A percentile compares a stretch with the other conserved stretches of the same genome.
phyloP scores from a whole-genome alignment of 2,329 filamentous ascomycete genomes.

The Alternaria sp. region DNA sequence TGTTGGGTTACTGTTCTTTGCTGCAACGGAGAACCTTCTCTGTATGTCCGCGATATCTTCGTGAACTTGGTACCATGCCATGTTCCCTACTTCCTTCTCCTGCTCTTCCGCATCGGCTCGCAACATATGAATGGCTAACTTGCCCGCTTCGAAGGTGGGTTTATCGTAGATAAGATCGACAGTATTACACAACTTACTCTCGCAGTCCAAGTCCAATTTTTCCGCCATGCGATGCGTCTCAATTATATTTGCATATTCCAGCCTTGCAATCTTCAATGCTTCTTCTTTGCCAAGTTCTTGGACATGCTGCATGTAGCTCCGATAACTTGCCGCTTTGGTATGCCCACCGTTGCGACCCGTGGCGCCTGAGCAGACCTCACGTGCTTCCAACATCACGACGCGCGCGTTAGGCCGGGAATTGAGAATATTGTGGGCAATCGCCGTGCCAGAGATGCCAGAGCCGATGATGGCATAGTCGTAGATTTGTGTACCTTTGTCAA shows the following conservation, averaged over 20 bases:
- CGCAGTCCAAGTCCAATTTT: constrained; percentile 55
- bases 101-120: constrained; percentile 32
- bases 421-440: constrained; percentile 51
- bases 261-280: constrained; percentile 56
- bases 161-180: constrained; percentile 66
- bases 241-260: constrained; percentile 58
- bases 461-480: constrained; percentile 53
- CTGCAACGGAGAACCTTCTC: constrained; percentile 31
- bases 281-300: constrained; percentile 57
- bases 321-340: constrained; percentile 61
- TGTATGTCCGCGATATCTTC: constrained; percentile 20
- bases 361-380: constrained; percentile 51
- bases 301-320: constrained; percentile 61
- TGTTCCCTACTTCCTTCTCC: constrained; percentile 34
- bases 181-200: constrained; percentile 62
- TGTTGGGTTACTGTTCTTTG: constrained; percentile 30
- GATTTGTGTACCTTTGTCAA: constrained; percentile 26
- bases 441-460: constrained; percentile 53
- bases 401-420: constrained; percentile 18
- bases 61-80: constrained; percentile 44
- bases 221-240: constrained; percentile 64
- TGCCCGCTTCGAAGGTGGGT: constrained; percentile 40
- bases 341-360: constrained; percentile 59
- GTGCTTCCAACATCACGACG: constrained; percentile 54
- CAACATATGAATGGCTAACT: constrained; percentile 36